Evolutionary conservation across 768 basidiomycete species (phyloP), one percentile per base, ranked within the genome.

Genomic region (Suillus hirtellus): DNA sequence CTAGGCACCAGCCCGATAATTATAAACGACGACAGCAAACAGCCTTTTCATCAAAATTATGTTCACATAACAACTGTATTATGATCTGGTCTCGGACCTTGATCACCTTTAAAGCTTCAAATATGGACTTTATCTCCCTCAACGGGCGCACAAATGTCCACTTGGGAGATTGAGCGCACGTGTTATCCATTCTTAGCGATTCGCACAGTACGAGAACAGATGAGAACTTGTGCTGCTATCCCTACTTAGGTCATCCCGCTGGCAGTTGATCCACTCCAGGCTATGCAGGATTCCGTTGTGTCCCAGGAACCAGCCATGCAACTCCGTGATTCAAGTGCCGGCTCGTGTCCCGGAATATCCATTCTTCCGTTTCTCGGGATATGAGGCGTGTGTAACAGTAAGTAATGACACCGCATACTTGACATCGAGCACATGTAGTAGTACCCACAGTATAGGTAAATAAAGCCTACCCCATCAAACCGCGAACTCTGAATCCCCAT

Each of bases 391-490:
- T 55, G n/a, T 37, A 56, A 61, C 8, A 21, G 15, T 42, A 19
- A 17, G 27, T 27, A 50, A 17, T 50, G 15, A 1, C 27, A 50
- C 49, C 27, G 24, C 49, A 50, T 31, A 2, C 9, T 27, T 31
- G 49, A 31, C 9, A 50, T 50, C 17, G 4, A 53, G 38, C 38
- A 43, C 27, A 52, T 35, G 53, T 14, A 60, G 15, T 47, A 4
- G 14, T 60, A 54, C 49, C 49, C 49, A 50, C 49, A 50, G 49
- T 31, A 9, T 17, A 27, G 49, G 14, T 6, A 60, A 50, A 52
- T 34, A 64, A 40, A 50, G 10, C 52, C 52, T n/a, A 14, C 43
- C 37, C 6, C 6, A 24, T 27, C 34, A 55, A 50, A n/a, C 42
- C 27, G 17, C 38, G 24, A n/a, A 37, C 35, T 46, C 34, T 14